Percentiles rank a stretch among this genome's conserved stretches.
Conservation (phyloP, 2,329 filamentous ascomycete genomes). For the Aspergillus versicolor region DNA sequence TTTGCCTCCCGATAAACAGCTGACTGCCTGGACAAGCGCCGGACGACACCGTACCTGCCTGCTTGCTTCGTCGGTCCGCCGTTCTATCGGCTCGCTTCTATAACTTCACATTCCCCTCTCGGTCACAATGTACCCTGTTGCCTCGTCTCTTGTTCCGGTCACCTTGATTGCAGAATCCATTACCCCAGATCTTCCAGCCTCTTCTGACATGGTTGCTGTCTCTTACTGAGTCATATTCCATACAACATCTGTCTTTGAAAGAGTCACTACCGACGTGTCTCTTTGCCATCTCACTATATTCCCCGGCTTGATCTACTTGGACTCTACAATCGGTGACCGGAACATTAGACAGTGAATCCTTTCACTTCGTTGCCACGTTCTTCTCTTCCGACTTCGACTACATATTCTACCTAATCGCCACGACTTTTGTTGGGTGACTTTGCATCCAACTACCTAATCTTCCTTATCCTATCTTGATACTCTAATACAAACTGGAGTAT, state of each 20-base stretch:
- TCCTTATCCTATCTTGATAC: slow-evolving; percentile 8
- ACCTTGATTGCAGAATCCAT: slow-evolving; percentile 33
- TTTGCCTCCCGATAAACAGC: slow-evolving; percentile 18
- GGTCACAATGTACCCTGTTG: slow-evolving; percentile 43
- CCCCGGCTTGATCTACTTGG: slow-evolving; percentile 23
- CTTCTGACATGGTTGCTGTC: slow-evolving; percentile 26
- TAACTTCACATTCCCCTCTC: slow-evolving; percentile 20
- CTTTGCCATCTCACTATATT: slow-evolving; percentile 12
- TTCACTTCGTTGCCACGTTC: slow-evolving; percentile 14
- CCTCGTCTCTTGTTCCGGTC: slow-evolving; percentile 36
- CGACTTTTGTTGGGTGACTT: slow-evolving; percentile 4
- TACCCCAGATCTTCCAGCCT: slow-evolving; percentile 31
- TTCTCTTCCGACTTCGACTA: slow-evolving; percentile 6
- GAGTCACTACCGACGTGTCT: slow-evolving; percentile 21
- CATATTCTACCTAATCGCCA: neutral
- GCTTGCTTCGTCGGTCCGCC: slow-evolving; percentile 33
- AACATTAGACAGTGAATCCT: slow-evolving; percentile 21
- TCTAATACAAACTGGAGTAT: slow-evolving; percentile 27
- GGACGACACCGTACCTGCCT: slow-evolving; percentile 25
- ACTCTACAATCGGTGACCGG: slow-evolving; percentile 28
- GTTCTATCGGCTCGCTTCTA: slow-evolving; percentile 28
- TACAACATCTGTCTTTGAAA: slow-evolving; percentile 14
- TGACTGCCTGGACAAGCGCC: slow-evolving; percentile 33
- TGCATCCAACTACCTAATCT: slow-evolving; percentile 1
- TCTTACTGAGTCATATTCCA: slow-evolving; percentile 24